These are phyloP conservation scores for Lachnellula occidentalis DNA, from an alignment of 2,329 filamentous ascomycete genomes.

Conservation along the genomic window DNA sequence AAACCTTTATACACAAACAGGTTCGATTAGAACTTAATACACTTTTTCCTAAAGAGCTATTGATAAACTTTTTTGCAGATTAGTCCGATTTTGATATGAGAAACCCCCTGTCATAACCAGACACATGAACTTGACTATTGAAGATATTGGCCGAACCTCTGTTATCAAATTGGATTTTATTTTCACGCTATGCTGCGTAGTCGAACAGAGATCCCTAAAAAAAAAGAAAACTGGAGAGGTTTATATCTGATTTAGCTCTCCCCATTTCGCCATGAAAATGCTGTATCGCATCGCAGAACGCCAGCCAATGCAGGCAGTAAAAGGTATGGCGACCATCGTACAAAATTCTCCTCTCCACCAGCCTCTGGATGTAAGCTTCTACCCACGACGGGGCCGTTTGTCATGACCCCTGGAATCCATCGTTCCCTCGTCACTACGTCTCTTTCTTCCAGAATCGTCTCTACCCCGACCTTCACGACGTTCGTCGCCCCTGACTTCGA, in stretches of 20 bases:
- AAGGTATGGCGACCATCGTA: constrained; percentile 11
- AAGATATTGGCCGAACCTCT: too few species aligned
- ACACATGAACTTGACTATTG: too few species aligned
- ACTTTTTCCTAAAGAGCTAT: too few species aligned
- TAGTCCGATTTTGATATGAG: too few species aligned
- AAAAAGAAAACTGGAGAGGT: not conserved
- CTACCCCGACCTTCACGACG: constrained; percentile 11
- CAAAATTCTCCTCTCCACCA: constrained; percentile 2
- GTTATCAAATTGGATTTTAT: not conserved
- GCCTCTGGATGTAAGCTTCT: constrained; percentile 1
- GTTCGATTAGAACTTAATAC: too few species aligned
- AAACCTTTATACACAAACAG: too few species aligned
- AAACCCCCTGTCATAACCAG: too few species aligned
- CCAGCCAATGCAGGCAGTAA: constrained; percentile 3
- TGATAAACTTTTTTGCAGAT: too few species aligned
- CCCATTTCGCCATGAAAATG: constrained; percentile 13
- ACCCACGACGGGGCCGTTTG: constrained; percentile 25
- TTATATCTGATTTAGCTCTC: not conserved
- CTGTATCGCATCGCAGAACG: constrained; percentile 2
- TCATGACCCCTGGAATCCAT: constrained; percentile 30
- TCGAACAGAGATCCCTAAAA: not conserved
- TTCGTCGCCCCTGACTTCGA: constrained; percentile 17
- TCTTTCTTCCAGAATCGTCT: constrained; percentile 24
- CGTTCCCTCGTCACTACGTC: constrained; percentile 26
- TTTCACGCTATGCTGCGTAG: not conserved